Evolutionary conservation across 2,329 filamentous ascomycete genomes (phyloP).

Genomic region (Raffaelea ambrosiae): DNA sequence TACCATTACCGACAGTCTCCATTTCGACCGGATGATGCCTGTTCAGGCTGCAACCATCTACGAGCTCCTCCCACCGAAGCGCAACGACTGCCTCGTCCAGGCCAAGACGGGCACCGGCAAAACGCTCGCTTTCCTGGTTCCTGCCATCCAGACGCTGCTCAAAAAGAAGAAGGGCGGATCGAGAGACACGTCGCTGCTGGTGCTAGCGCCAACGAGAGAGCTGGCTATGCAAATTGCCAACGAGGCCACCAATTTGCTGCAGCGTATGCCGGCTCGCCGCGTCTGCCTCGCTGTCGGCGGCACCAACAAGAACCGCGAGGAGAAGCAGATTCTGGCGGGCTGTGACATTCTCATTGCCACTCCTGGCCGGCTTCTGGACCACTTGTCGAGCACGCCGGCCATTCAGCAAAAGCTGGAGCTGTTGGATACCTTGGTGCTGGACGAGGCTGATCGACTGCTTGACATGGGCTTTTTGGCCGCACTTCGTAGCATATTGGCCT

Average conservation of each 20-base stretch:
- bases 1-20: conserved; percentile 38
- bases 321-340: conserved; percentile 59
- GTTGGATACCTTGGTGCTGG: conserved; percentile 72
- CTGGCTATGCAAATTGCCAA: conserved; percentile 61
- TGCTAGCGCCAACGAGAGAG: conserved; percentile 64
- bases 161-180: conserved; percentile 19
- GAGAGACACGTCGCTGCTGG: conserved; percentile 47
- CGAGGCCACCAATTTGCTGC: conserved; percentile 63
- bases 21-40: conserved; percentile 45
- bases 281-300: conserved; percentile 76
- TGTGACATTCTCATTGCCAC: conserved; percentile 78
- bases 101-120: conserved; percentile 85
- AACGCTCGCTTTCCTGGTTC: conserved; percentile 74
- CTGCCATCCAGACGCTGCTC: conserved; percentile 72
- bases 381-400: conserved; percentile 64
- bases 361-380: conserved; percentile 70
- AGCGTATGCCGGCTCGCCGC: conserved; percentile 64
- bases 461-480: conserved; percentile 80
- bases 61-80: conserved; percentile 35
- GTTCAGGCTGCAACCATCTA: conserved; percentile 45
- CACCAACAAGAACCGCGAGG: conserved; percentile 63
- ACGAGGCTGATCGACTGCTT: conserved; percentile 73
- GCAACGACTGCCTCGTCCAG: conserved; percentile 58
- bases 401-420: conserved; percentile 56
- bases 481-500: conserved; percentile 66